Evolutionary conservation across 1,284 basidiomycete genomes (phyloP).

Genomic region (Rhodotorula sp.): DNA sequence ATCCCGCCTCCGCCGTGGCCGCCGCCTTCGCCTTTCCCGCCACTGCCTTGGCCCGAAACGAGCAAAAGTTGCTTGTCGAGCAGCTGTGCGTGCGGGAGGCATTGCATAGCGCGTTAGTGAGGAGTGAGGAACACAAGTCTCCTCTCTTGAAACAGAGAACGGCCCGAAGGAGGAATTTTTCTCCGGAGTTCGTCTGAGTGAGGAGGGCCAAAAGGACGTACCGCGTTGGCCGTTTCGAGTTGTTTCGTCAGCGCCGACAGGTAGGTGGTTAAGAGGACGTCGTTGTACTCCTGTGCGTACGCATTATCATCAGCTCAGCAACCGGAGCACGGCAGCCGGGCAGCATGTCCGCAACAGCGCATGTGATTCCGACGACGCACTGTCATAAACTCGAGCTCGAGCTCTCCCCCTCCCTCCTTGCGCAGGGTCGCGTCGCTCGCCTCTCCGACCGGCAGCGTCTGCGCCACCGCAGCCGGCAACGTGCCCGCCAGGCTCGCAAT

Average conservation of each 20-base stretch:
- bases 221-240: slow-evolving; percentile 81
- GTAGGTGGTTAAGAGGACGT: slow-evolving; percentile 87
- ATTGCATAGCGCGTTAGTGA: not conserved
- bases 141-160: not conserved
- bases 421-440: not conserved
- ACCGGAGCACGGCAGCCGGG: not conserved
- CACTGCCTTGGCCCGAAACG: slow-evolving; percentile 46
- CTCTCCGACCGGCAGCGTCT: not conserved
- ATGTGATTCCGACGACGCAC: slow-evolving; percentile 53
- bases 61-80: slow-evolving; percentile 66
- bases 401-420: slow-evolving; percentile 58
- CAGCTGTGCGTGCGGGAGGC: slow-evolving; percentile 52
- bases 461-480: slow-evolving; percentile 56
- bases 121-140: not conserved
- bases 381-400: slow-evolving; percentile 79
- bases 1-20: not conserved
- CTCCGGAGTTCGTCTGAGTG: no score
- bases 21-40: slow-evolving; percentile 8
- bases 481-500: slow-evolving; percentile 80
- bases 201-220: slow-evolving; percentile 48
- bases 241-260: slow-evolving; percentile 84
- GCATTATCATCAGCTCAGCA: not conserved
- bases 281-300: slow-evolving; percentile 69
- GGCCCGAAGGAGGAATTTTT: slow-evolving; percentile 12
- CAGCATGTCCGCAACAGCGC: not conserved